phyloP scores from a whole-genome alignment of 2,329 filamentous ascomycete genomes.

The Pseudocercospora musae region DNA sequence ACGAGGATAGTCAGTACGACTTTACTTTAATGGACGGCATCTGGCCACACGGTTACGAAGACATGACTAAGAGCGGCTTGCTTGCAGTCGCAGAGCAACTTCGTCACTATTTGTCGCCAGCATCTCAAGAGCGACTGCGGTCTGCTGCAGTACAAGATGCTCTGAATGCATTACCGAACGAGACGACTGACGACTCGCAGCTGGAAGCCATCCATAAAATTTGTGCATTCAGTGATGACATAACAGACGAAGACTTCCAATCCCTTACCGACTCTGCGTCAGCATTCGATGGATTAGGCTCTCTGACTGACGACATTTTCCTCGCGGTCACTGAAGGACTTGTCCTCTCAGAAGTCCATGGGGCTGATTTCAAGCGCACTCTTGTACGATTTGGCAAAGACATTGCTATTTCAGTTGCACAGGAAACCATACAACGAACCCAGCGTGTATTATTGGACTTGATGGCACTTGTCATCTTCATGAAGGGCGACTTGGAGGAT shows the following conservation, averaged over 20 bases:
- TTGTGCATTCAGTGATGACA: slow-evolving; percentile 71
- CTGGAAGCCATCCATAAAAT: slow-evolving; percentile 76
- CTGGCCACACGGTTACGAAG: slow-evolving; percentile 34
- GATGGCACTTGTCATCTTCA: slow-evolving; percentile 76
- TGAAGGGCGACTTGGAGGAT: slow-evolving; percentile 76
- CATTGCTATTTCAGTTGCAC: slow-evolving; percentile 69
- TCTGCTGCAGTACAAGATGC: slow-evolving; percentile 15
- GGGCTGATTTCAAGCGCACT: slow-evolving; percentile 43
- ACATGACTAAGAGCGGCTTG: slow-evolving; percentile 25
- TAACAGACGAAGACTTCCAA: slow-evolving; percentile 77
- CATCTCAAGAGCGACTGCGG: slow-evolving; percentile 17
- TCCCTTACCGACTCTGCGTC: slow-evolving; percentile 68
- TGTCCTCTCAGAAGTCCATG: slow-evolving; percentile 36
- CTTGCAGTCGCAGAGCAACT: slow-evolving; percentile 21
- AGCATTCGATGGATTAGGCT: slow-evolving; percentile 56
- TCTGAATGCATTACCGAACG: slow-evolving; percentile 10
- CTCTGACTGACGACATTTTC: slow-evolving; percentile 51
- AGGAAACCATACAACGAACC: slow-evolving; percentile 72
- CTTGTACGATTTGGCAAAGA: slow-evolving; percentile 74
- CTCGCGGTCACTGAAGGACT: slow-evolving; percentile 51
- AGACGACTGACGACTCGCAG: slow-evolving; percentile 57
- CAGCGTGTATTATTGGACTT: slow-evolving; percentile 77
- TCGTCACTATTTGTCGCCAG: slow-evolving; percentile 15
- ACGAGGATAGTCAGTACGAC: neutral
- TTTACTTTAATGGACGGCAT: slow-evolving; percentile 21